Evolutionary conservation across 805 yeast species (phyloP).

Genomic region (Starmerella etchellsii): DNA sequence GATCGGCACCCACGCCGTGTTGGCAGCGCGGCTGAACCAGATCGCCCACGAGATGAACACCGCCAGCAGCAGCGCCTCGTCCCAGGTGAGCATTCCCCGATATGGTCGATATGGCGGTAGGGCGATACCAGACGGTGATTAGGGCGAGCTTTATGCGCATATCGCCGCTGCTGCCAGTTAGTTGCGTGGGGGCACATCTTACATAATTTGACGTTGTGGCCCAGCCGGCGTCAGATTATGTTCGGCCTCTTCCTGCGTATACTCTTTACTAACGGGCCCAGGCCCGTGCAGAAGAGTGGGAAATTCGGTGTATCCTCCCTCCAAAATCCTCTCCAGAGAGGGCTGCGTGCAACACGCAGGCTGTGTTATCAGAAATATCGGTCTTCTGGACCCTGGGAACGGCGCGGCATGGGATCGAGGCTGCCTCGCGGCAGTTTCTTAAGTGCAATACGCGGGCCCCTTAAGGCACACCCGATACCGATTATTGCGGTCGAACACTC

Average conservation of each 20-base stretch:
- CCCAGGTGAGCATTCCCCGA: neutral
- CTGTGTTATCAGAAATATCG: slow-evolving; percentile 25
- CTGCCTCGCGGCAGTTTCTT: slow-evolving; percentile 13
- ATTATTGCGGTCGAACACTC: slow-evolving; percentile 18
- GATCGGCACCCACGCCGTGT: slow-evolving; percentile 1
- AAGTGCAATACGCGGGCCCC: slow-evolving; percentile 25
- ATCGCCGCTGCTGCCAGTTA: too few species aligned
- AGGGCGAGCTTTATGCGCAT: too few species aligned
- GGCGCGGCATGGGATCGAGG: slow-evolving; percentile 24
- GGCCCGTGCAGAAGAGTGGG: slow-evolving; percentile 23
- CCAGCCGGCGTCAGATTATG: neutral
- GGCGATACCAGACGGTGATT: too few species aligned
- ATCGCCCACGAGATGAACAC: slow-evolving; percentile 3
- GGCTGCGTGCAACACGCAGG: slow-evolving; percentile 24
- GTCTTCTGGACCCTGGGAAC: slow-evolving; percentile 21
- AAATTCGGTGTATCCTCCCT: slow-evolving; percentile 25
- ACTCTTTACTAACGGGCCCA: slow-evolving; percentile 19
- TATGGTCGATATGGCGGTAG: too few species aligned
- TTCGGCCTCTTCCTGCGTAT: slow-evolving; percentile 19
- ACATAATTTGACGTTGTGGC: too few species aligned
- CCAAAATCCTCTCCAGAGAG: slow-evolving; percentile 20
- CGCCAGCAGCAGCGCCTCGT: neutral
- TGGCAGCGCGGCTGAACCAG: slow-evolving; percentile 8
- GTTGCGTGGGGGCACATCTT: too few species aligned
- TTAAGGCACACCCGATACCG: slow-evolving; percentile 25